phyloP scores from a whole-genome alignment of 768 basidiomycete species.

The Tubosaeta sp. region DNA sequence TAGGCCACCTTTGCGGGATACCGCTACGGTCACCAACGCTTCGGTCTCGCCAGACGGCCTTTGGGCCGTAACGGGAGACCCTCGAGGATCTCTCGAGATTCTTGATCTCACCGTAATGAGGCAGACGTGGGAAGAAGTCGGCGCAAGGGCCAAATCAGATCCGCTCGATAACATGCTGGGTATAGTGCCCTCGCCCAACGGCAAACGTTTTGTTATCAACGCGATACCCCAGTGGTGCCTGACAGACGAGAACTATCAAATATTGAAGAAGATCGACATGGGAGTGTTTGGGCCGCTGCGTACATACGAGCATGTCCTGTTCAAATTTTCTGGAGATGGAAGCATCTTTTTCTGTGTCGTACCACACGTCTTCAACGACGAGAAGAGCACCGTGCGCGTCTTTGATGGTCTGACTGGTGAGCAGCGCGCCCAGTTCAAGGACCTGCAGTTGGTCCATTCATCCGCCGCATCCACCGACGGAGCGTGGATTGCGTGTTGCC shows the following conservation, averaged over 20 bases:
- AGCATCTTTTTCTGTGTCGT: constrained; percentile 6
- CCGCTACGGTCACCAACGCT: background rate
- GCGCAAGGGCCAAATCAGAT: background rate
- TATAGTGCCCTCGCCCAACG: constrained; percentile 9
- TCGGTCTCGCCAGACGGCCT: constrained; percentile 21
- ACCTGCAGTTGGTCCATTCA: constrained; percentile 3
- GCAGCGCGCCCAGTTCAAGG: constrained; percentile 1
- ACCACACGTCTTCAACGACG: background rate
- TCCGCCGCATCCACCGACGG: constrained; percentile 2
- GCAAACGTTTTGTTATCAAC: constrained; percentile 6
- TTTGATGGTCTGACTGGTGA: constrained; percentile 4
- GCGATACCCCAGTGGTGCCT: background rate
- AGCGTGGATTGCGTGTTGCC: constrained; percentile 6
- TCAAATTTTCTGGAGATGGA: constrained; percentile 8
- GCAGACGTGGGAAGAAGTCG: constrained; percentile 7
- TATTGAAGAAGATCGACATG: constrained; percentile 9
- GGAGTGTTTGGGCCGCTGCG: constrained; percentile 1
- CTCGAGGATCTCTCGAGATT: background rate
- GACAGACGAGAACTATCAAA: background rate
- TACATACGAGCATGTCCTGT: background rate
- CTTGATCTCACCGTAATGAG: background rate
- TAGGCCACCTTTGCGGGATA: background rate
- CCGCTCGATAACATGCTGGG: background rate
- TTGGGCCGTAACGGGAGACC: constrained; percentile 2
- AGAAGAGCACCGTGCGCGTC: constrained; percentile 3